Evolutionary conservation across 2,329 filamentous ascomycete species (phyloP).

Genomic region (Magnaporthiopsis rhizophila): DNA sequence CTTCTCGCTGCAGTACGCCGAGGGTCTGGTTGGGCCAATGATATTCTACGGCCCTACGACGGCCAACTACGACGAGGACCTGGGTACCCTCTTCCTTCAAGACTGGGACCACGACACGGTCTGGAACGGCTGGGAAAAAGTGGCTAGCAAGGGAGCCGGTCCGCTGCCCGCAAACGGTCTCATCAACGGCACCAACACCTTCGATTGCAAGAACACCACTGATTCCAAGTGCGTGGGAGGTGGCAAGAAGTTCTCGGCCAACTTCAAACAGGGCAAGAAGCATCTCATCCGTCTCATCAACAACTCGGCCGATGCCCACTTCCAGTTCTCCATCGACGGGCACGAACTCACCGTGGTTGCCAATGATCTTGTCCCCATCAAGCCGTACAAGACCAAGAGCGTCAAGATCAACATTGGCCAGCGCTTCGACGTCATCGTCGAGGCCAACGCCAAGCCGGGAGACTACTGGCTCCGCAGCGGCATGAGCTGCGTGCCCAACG

Average conservation of each 20-base stretch:
- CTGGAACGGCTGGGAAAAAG: background rate
- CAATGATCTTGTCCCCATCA: conserved; percentile 36
- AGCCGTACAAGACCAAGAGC: conserved; percentile 36
- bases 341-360: conserved; percentile 32
- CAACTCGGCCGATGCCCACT: conserved; percentile 22
- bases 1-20: conserved; percentile 26
- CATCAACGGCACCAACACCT: conserved; percentile 8
- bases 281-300: conserved; percentile 26
- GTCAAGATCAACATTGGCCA: conserved; percentile 41
- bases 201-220: background rate
- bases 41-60: conserved; percentile 23
- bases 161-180: background rate
- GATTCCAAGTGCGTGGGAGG: conserved; percentile 2
- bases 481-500: conserved; percentile 8
- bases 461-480: conserved; percentile 11
- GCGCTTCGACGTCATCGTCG: conserved; percentile 15
- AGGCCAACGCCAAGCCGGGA: conserved; percentile 10
- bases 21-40: conserved; percentile 40
- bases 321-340: conserved; percentile 30
- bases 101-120: background rate
- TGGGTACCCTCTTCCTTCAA: background rate
- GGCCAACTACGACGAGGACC: conserved; percentile 6
- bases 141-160: background rate
- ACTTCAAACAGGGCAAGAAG: conserved; percentile 16
- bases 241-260: conserved; percentile 6